These are phyloP conservation scores for Elsinoe ampelina DNA, from an alignment of 2,329 filamentous ascomycete species.

Conservation along the genomic window DNA sequence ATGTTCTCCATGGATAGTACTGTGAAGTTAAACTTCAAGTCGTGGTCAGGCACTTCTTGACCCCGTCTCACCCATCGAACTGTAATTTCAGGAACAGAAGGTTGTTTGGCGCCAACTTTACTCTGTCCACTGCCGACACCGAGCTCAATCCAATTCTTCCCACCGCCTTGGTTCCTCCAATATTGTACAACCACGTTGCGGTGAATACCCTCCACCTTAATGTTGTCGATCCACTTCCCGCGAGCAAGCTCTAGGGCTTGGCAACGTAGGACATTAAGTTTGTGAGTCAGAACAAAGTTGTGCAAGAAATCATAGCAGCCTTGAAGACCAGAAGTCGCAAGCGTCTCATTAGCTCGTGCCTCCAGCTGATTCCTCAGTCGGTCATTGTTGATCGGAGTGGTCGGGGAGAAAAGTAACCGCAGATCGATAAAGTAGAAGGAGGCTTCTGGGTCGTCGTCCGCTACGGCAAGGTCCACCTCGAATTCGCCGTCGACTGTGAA, in stretches of 20 bases:
- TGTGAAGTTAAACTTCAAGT: slow-evolving; percentile 57
- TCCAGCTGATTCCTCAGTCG: slow-evolving; percentile 59
- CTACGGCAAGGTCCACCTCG: slow-evolving; percentile 85
- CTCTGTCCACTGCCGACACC: slow-evolving; percentile 60
- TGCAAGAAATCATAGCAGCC: slow-evolving; percentile 84
- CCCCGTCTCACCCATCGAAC: slow-evolving; percentile 79
- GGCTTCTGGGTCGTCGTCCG: slow-evolving; percentile 69
- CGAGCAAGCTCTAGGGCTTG: slow-evolving; percentile 65
- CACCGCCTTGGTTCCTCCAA: slow-evolving; percentile 62
- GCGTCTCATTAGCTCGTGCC: slow-evolving; percentile 57
- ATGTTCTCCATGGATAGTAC: slow-evolving; percentile 65
- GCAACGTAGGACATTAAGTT: slow-evolving; percentile 70
- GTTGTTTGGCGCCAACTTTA: slow-evolving; percentile 21
- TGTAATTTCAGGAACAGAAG: slow-evolving; percentile 35
- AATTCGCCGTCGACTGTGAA: slow-evolving; percentile 79
- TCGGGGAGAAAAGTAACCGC: slow-evolving; percentile 69
- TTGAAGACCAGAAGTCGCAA: slow-evolving; percentile 59
- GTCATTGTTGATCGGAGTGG: slow-evolving; percentile 50
- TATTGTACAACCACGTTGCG: slow-evolving; percentile 82
- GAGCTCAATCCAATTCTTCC: slow-evolving; percentile 86
- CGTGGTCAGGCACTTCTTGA: slow-evolving; percentile 59
- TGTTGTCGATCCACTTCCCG: slow-evolving; percentile 65
- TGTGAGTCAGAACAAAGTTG: slow-evolving; percentile 79
- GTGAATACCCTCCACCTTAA: slow-evolving; percentile 71
- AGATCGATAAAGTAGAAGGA: slow-evolving; percentile 95